phyloP scores from a whole-genome alignment of 495 filamentous ascomycete species.

The Penicillium samsonianum region DNA sequence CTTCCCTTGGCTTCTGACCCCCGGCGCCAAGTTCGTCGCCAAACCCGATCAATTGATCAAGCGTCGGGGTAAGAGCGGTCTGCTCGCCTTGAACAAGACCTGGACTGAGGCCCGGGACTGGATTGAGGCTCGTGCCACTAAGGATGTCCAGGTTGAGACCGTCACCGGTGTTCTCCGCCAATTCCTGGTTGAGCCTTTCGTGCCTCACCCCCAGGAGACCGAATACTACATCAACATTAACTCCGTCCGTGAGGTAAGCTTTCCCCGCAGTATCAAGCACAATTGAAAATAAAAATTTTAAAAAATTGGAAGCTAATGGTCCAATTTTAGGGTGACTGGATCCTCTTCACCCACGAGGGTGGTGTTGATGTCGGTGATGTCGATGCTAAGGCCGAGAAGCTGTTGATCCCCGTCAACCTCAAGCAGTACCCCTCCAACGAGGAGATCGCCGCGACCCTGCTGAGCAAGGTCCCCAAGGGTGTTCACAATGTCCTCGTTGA shows the following conservation, averaged over 20 bases:
- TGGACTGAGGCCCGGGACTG: conserved; percentile 91
- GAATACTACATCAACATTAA: conserved; percentile 99
- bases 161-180: conserved; percentile 84
- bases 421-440: conserved; percentile 94
- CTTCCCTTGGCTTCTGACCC: conserved; percentile 88
- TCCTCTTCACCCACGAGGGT: conserved; percentile 98
- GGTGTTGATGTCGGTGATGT: conserved; percentile 99
- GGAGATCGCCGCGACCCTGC: conserved; percentile 77
- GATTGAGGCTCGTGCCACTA: conserved; percentile 89
- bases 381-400: conserved; percentile 97
- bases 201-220: conserved; percentile 87
- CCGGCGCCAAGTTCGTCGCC: conserved; percentile 89
- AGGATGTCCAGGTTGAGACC: conserved; percentile 89
- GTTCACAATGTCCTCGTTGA: conserved; percentile 97
- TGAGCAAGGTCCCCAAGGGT: conserved; percentile 92
- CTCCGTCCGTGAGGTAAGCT: conserved; percentile 83
- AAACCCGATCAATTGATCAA: conserved; percentile 99
- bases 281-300: neutral
- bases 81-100: conserved; percentile 94
- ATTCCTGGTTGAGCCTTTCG: conserved; percentile 98
- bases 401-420: conserved; percentile 95
- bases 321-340: conserved; percentile 87
- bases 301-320: conserved; percentile 18
- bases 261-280: conserved; percentile 1
- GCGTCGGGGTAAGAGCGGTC: conserved; percentile 96